These are phyloP conservation scores for Suillus alpinus DNA, from an alignment of 768 basidiomycete genomes.

Conservation along the genomic window DNA sequence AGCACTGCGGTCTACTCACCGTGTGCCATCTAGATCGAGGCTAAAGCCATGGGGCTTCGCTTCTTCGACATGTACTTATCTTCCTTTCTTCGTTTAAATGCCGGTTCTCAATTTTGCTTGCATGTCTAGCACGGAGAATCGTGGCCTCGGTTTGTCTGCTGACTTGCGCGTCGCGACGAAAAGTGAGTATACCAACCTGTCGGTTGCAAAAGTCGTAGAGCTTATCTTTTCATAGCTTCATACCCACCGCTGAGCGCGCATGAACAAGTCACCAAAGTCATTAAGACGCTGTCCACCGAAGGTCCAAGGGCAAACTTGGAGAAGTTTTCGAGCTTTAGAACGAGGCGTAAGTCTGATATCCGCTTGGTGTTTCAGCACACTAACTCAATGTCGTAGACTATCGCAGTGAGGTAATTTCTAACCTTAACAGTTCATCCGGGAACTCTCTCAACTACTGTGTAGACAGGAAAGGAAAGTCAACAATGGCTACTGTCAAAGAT, in stretches of 20 bases:
- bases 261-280: constrained; percentile 55
- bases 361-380: neutral
- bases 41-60: constrained; percentile 71
- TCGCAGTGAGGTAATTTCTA: constrained; percentile 3
- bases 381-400: neutral
- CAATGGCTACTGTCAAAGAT: constrained; percentile 72
- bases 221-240: constrained; percentile 33
- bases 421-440: neutral
- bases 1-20: neutral
- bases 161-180: constrained; percentile 34
- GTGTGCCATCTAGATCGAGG: constrained; percentile 53
- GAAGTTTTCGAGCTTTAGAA: constrained; percentile 18
- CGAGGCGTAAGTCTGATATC: neutral
- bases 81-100: constrained; percentile 8
- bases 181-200: constrained; percentile 32
- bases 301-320: constrained; percentile 46
- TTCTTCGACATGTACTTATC: constrained; percentile 82
- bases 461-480: constrained; percentile 79
- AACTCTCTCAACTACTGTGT: constrained; percentile 5
- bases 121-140: constrained; percentile 69
- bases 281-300: constrained; percentile 63
- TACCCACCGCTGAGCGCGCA: constrained; percentile 62
- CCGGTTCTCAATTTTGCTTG: constrained; percentile 10
- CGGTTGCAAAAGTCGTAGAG: neutral
- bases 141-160: constrained; percentile 47